Evolutionary conservation across 108 stramenopile species (phyloP).

Genomic region (Seminavis robusta): DNA sequence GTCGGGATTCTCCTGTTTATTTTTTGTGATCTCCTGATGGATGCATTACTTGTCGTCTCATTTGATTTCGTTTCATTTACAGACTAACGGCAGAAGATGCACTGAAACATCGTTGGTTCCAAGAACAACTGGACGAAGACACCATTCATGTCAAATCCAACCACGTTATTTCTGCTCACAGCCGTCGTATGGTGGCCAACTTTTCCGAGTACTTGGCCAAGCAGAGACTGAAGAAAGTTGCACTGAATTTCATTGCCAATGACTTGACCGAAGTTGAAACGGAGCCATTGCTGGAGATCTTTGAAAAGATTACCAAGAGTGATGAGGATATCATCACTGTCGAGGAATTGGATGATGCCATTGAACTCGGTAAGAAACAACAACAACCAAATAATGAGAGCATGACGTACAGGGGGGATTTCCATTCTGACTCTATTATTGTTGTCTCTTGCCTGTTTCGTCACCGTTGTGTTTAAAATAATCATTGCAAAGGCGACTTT

Average conservation of each 20-base stretch:
- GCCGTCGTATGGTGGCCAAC: constrained; percentile 16
- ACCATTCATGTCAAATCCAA: too few species aligned
- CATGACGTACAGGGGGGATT: too few species aligned
- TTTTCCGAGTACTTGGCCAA: constrained; percentile 77
- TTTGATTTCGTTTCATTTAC: background rate
- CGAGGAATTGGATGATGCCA: constrained; percentile 66
- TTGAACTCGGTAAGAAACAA: too few species aligned
- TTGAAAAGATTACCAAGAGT: constrained; percentile 60
- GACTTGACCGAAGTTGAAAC: constrained; percentile 75
- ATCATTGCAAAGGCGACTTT: constrained; percentile 26
- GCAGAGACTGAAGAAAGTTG: constrained; percentile 86
- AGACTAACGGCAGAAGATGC: constrained; percentile 74
- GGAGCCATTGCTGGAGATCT: constrained; percentile 61
- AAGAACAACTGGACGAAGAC: constrained; percentile 7
- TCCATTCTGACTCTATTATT: too few species aligned
- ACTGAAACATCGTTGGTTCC: constrained; percentile 76
- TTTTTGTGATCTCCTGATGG: too few species aligned
- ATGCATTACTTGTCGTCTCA: background rate
- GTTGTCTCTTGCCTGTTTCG: too few species aligned
- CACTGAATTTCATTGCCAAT: constrained; percentile 74
- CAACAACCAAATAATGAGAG: too few species aligned
- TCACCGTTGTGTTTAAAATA: too few species aligned
- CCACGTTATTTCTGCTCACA: too few species aligned
- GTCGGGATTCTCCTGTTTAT: too few species aligned
- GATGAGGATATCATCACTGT: constrained; percentile 71